A percentile compares a stretch with the other conserved stretches of the same genome.
Evolutionary conservation across 495 filamentous ascomycete genomes (phyloP).

Genomic region (Penicillium simplicissimum): DNA sequence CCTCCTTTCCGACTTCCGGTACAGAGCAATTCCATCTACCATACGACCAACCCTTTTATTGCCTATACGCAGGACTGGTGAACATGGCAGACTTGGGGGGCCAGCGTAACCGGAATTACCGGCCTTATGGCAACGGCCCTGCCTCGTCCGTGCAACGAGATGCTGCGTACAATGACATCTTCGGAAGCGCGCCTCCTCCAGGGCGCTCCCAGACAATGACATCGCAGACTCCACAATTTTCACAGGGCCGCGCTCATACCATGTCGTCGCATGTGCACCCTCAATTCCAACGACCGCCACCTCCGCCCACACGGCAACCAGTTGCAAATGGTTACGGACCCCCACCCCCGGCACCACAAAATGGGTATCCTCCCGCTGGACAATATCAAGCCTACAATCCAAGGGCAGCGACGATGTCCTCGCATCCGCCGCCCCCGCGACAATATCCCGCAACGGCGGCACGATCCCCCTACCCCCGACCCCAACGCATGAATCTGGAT

Average conservation of each 20-base stretch:
- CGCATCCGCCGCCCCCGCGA: constrained; percentile 61
- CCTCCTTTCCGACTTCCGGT: constrained; percentile 6
- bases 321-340: constrained; percentile 53
- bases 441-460: constrained; percentile 50
- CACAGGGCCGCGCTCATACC: constrained; percentile 75
- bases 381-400: constrained; percentile 46
- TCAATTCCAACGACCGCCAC: constrained; percentile 46
- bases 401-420: constrained; percentile 56
- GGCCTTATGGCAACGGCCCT: constrained; percentile 59
- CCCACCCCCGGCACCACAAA: constrained; percentile 33
- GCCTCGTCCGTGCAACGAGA: constrained; percentile 79
- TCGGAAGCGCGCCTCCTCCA: constrained; percentile 81
- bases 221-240: constrained; percentile 60
- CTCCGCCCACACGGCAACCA: constrained; percentile 60
- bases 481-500: constrained; percentile 60
- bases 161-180: constrained; percentile 95
- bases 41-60: background rate
- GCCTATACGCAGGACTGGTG: constrained; percentile 11
- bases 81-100: constrained; percentile 81
- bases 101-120: constrained; percentile 71
- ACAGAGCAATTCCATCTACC: constrained; percentile 7
- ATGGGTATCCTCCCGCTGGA: constrained; percentile 43
- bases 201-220: constrained; percentile 88
- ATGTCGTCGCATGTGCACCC: constrained; percentile 71
- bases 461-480: constrained; percentile 62